These are phyloP conservation scores for Penicillium arizonense DNA, from an alignment of 495 filamentous ascomycete genomes.

Conservation along the genomic window DNA sequence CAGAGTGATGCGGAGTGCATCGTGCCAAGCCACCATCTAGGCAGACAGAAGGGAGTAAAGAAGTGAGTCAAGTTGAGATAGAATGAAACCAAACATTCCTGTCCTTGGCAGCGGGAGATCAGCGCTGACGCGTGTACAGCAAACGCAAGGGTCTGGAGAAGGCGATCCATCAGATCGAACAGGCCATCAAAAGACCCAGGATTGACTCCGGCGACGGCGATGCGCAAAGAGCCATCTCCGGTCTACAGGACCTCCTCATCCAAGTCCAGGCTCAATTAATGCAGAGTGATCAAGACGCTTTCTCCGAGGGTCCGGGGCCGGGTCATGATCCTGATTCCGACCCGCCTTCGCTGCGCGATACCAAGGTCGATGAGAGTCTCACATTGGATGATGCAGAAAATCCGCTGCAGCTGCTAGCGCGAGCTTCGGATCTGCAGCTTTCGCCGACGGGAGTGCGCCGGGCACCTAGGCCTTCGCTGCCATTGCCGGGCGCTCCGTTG, in stretches of 20 bases:
- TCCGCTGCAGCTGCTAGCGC: constrained; percentile 66
- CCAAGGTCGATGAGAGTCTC: constrained; percentile 45
- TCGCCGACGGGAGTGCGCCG: constrained; percentile 38
- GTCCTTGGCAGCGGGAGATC: background rate
- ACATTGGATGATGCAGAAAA: constrained; percentile 73
- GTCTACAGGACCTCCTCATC: constrained; percentile 55
- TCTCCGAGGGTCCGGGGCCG: constrained; percentile 25
- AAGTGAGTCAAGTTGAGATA: constrained; percentile 50
- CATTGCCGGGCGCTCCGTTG: constrained; percentile 10
- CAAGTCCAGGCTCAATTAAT: constrained; percentile 41
- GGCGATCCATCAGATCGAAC: constrained; percentile 69
- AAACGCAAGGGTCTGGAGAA: constrained; percentile 73
- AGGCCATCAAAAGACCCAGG: constrained; percentile 64
- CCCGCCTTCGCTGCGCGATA: constrained; percentile 26
- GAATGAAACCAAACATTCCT: background rate
- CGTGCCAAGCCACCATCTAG: constrained; percentile 66
- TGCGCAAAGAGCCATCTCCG: constrained; percentile 50
- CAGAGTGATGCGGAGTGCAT: constrained; percentile 58
- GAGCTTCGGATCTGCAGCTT: constrained; percentile 66
- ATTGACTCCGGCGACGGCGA: constrained; percentile 49
- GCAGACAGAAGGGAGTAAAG: constrained; percentile 71
- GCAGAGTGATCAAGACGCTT: constrained; percentile 25
- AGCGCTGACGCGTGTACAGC: constrained; percentile 35
- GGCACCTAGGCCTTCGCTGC: constrained; percentile 13
- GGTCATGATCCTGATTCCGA: background rate